These are phyloP conservation scores for Fusarium drepaniforme DNA, from an alignment of 2,329 filamentous ascomycete genomes.

Conservation along the genomic window DNA sequence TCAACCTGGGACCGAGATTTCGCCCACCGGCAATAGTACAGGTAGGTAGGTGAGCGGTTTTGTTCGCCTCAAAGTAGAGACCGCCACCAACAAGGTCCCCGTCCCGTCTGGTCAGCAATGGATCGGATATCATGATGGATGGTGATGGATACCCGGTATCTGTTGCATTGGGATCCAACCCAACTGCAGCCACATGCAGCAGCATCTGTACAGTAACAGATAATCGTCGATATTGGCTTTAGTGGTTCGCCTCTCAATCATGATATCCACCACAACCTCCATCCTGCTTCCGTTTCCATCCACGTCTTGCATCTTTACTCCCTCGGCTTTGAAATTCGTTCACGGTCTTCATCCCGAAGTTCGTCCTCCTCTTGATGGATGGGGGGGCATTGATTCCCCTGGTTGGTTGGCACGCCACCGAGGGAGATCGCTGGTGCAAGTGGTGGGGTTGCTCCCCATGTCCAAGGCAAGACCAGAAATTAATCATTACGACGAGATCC, in stretches of 20 bases:
- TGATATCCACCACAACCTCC: not conserved
- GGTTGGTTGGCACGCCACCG: slow-evolving; percentile 41
- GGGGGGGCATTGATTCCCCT: slow-evolving; percentile 29
- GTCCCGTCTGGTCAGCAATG: not conserved
- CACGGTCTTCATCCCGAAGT: not conserved
- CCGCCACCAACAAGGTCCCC: not conserved
- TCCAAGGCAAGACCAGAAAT: slow-evolving; percentile 37
- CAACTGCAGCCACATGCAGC: not conserved
- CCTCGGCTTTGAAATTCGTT: not conserved
- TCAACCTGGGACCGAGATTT: not conserved
- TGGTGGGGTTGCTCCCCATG: slow-evolving; percentile 41
- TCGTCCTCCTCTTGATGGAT: not conserved
- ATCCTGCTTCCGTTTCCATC: not conserved
- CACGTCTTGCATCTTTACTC: not conserved
- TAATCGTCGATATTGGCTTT: not conserved
- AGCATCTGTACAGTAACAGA: not conserved
- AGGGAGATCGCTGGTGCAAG: slow-evolving; percentile 34
- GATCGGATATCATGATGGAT: slow-evolving; percentile 34
- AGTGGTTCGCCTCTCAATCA: not conserved
- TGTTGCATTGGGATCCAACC: not conserved
- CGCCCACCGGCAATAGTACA: not conserved
- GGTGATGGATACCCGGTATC: slow-evolving; percentile 1
- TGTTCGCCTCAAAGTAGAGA: not conserved
- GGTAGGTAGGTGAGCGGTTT: not conserved
- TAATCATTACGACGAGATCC: slow-evolving; percentile 40